A percentile compares a stretch with the other conserved stretches of the same genome.
phyloP scores from a whole-genome alignment of 306 rosid species.

The Castanopsis chinensis region DNA sequence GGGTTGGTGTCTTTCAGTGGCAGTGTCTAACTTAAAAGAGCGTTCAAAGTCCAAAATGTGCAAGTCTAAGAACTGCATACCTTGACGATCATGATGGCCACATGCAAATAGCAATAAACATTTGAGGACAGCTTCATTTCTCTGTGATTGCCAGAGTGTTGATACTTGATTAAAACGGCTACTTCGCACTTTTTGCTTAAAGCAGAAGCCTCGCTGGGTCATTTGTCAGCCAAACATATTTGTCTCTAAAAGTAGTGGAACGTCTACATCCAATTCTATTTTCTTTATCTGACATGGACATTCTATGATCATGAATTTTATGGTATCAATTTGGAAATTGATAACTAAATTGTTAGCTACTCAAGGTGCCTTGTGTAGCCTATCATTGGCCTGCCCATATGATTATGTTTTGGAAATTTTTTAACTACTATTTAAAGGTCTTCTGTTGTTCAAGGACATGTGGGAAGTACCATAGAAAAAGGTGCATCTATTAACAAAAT shows the following conservation, averaged over 20 bases:
- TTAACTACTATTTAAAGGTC: conserved; percentile 5
- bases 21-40: conserved; percentile 20
- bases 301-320: conserved; percentile 23
- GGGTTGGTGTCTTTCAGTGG: conserved; percentile 17
- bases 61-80: conserved; percentile 41
- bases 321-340: conserved; percentile 26
- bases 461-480: not conserved
- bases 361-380: conserved; percentile 30
- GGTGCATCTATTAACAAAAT: not conserved
- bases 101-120: conserved; percentile 41
- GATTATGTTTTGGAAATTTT: conserved; percentile 43
- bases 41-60: conserved; percentile 11
- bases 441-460: not conserved
- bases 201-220: conserved; percentile 43
- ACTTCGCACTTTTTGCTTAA: conserved; percentile 36
- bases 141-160: conserved; percentile 55
- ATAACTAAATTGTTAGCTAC: conserved; percentile 41
- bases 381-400: conserved; percentile 40
- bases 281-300: conserved; percentile 20
- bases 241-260: conserved; percentile 25
- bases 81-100: conserved; percentile 57
- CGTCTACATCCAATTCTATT: conserved; percentile 5
- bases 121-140: conserved; percentile 34
- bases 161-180: conserved; percentile 31
- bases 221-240: conserved; percentile 37